phyloP scores from a whole-genome alignment of 1,284 basidiomycete genomes.

The Ustilago esculenta region DNA sequence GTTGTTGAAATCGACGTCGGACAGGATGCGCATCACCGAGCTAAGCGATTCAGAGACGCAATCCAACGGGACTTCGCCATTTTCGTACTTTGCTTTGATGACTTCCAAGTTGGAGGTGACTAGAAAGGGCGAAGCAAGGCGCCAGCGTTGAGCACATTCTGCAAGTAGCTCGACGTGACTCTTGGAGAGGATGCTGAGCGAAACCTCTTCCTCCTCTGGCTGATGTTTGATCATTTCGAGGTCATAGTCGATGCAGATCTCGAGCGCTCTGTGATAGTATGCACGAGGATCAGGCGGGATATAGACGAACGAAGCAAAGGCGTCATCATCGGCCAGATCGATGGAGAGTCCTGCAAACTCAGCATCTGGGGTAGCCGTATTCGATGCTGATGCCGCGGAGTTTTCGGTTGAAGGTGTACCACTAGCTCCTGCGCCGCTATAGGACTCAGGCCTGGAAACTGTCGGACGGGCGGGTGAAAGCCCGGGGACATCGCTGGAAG shows the following conservation, averaged over 20 bases:
- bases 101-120: constrained; percentile 84
- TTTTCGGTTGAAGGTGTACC: constrained; percentile 17
- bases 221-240: constrained; percentile 88
- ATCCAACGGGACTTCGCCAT: constrained; percentile 89
- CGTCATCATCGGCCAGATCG: constrained; percentile 48
- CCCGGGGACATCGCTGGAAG: constrained; percentile 31
- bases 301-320: constrained; percentile 73
- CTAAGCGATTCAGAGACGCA: constrained; percentile 86
- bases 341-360: constrained; percentile 28
- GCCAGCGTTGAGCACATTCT: constrained; percentile 88
- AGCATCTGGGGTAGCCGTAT: constrained; percentile 21
- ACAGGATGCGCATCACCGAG: constrained; percentile 76
- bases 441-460: constrained; percentile 21
- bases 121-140: constrained; percentile 82
- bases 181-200: constrained; percentile 87
- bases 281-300: constrained; percentile 88
- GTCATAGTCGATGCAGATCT: constrained; percentile 84
- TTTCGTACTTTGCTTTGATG: constrained; percentile 86
- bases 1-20: constrained; percentile 72
- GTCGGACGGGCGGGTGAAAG: constrained; percentile 12
- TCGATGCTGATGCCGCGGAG: constrained; percentile 1
- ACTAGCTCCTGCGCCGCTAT: constrained; percentile 5
- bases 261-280: constrained; percentile 84
- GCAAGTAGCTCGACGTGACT: constrained; percentile 83
- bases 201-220: constrained; percentile 94